Evolutionary conservation across 2,329 filamentous ascomycete genomes (phyloP).

Genomic region (Aurifilum marmelostoma): DNA sequence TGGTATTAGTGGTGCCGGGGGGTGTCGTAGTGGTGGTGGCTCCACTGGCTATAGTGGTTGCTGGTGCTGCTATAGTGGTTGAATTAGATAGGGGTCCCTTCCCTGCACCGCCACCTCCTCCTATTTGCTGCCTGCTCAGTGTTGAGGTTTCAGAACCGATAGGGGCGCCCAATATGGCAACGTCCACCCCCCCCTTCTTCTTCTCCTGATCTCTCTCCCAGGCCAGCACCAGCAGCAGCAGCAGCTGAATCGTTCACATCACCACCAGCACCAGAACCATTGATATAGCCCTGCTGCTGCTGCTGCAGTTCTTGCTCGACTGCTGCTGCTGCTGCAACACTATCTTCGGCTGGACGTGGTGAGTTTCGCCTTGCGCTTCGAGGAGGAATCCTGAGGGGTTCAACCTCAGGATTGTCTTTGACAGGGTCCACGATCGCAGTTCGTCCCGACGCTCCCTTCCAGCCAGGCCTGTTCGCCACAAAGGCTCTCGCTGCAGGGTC

Average conservation of each 20-base stretch:
- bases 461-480: slow-evolving; percentile 56
- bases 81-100: slow-evolving; percentile 21
- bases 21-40: not conserved
- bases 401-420: slow-evolving; percentile 59
- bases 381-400: slow-evolving; percentile 59
- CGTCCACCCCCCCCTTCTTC: slow-evolving; percentile 8
- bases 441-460: slow-evolving; percentile 75
- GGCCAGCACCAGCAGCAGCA: slow-evolving; percentile 7
- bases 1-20: slow-evolving; percentile 10
- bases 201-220: not conserved
- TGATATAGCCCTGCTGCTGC: not conserved
- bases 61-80: not conserved
- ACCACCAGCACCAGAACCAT: not conserved
- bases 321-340: not conserved
- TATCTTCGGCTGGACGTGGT: slow-evolving; percentile 30
- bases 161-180: slow-evolving; percentile 35
- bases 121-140: slow-evolving; percentile 33
- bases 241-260: not conserved
- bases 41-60: not conserved
- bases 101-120: slow-evolving; percentile 23
- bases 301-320: slow-evolving; percentile 5
- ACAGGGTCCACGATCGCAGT: slow-evolving; percentile 66
- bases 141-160: slow-evolving; percentile 36
- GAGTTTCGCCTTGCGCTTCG: slow-evolving; percentile 51
- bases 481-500: slow-evolving; percentile 43